These are phyloP conservation scores for Neonectria coccinea DNA, from an alignment of 2,329 filamentous ascomycete species.

Conservation along the genomic window DNA sequence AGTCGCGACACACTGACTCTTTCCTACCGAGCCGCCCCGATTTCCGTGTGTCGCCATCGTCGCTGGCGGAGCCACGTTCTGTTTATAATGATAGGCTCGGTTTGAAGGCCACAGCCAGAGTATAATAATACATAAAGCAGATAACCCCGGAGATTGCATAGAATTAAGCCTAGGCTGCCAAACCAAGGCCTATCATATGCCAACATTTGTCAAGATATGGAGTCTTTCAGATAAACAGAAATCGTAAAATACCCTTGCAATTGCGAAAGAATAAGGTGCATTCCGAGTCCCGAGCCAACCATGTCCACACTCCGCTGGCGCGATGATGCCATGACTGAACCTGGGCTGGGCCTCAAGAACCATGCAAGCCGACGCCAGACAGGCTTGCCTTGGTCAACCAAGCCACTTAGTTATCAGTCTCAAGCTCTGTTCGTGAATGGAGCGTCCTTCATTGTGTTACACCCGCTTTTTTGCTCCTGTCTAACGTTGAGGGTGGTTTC, in stretches of 20 bases:
- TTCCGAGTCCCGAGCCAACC: background rate
- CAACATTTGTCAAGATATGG: background rate
- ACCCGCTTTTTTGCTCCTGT: no score
- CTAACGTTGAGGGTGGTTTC: no score
- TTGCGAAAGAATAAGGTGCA: no score
- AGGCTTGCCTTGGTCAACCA: background rate
- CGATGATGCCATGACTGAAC: slow-evolving; percentile 1
- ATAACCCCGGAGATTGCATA: background rate
- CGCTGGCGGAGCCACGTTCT: background rate
- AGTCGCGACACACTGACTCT: background rate
- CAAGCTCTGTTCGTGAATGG: no score
- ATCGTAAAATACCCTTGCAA: background rate
- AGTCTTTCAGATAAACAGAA: background rate
- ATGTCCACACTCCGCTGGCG: no score
- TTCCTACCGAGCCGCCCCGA: slow-evolving; percentile 9
- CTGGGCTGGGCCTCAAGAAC: background rate
- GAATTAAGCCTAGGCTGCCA: background rate
- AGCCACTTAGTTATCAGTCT: no score
- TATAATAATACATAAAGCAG: no score
- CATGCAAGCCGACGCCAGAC: background rate
- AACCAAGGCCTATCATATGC: background rate
- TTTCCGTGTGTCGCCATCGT: background rate
- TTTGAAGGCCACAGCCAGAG: background rate
- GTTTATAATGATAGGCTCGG: background rate
- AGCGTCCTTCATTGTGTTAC: no score